phyloP scores from a whole-genome alignment of 495 filamentous ascomycete species.

The Hyaloscypha hepaticicola region DNA sequence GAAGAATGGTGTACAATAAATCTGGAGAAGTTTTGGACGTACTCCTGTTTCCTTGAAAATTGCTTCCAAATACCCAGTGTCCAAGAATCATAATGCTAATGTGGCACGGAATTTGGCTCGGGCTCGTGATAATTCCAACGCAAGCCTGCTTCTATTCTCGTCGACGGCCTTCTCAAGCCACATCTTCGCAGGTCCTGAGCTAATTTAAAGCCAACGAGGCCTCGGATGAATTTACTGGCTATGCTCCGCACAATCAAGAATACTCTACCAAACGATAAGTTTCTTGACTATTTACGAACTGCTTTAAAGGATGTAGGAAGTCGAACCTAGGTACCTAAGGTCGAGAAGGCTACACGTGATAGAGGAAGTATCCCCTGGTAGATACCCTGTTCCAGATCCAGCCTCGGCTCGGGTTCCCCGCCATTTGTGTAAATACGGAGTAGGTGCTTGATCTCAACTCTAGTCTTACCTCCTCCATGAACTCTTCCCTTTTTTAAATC shows the following conservation, averaged over 20 bases:
- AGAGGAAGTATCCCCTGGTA: neutral
- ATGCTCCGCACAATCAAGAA: neutral
- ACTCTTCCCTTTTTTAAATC: neutral
- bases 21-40: neutral
- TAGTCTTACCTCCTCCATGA: neutral
- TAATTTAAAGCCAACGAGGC: neutral
- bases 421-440: neutral
- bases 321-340: neutral
- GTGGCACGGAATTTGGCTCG: neutral
- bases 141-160: conserved; percentile 13
- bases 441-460: neutral
- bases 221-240: neutral
- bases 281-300: neutral
- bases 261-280: neutral
- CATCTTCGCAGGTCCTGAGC: neutral
- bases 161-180: conserved; percentile 25
- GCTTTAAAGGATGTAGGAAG: neutral
- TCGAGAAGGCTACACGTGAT: neutral
- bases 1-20: neutral
- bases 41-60: too few relatives aligned
- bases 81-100: neutral
- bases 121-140: neutral
- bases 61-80: neutral
- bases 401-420: conserved; percentile 19
- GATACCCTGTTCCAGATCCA: neutral